Conservation (phyloP, 2,329 filamentous ascomycete genomes). For the Phialemonium atrogriseum region DNA sequence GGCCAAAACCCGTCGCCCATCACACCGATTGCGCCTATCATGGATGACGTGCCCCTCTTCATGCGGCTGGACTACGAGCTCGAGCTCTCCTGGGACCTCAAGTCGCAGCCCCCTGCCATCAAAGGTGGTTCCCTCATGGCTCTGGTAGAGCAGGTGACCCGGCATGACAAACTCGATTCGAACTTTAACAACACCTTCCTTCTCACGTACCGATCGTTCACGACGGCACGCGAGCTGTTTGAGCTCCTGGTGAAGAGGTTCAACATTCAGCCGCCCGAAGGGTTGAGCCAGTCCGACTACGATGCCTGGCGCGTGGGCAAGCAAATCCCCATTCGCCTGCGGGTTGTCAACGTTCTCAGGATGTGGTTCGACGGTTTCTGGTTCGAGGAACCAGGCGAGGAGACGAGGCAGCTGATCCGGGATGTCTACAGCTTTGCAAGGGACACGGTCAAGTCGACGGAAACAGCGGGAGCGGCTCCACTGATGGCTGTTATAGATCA, state of each 20-base stretch:
- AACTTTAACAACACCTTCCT: constrained; percentile 98
- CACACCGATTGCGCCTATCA: constrained; percentile 32
- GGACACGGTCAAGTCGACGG: constrained; percentile 85
- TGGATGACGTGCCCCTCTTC: constrained; percentile 72
- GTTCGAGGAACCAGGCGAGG: constrained; percentile 90
- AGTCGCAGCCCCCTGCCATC: constrained; percentile 64
- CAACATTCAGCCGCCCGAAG: constrained; percentile 82
- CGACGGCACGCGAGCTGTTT: constrained; percentile 81
- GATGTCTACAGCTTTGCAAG: constrained; percentile 86
- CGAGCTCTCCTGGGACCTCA: constrained; percentile 84
- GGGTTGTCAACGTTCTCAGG: constrained; percentile 95
- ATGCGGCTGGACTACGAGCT: constrained; percentile 79
- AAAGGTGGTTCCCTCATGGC: constrained; percentile 85
- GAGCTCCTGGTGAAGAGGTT: constrained; percentile 88
- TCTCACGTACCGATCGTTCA: constrained; percentile 93
- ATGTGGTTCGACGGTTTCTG: constrained; percentile 98
- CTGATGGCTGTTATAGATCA: constrained; percentile 85
- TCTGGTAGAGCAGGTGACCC: constrained; percentile 87
- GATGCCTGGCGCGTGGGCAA: constrained; percentile 89
- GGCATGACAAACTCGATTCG: constrained; percentile 91
- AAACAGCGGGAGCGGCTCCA: constrained; percentile 79
- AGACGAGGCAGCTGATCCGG: constrained; percentile 75
- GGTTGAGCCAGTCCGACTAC: constrained; percentile 65
- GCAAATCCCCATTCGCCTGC: constrained; percentile 90
- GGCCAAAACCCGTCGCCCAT: constrained; percentile 58